A percentile compares a stretch with the other conserved stretches of the same genome.
Conservation (phyloP, 768 basidiomycete species). For the Pleurotus sapidus region DNA sequence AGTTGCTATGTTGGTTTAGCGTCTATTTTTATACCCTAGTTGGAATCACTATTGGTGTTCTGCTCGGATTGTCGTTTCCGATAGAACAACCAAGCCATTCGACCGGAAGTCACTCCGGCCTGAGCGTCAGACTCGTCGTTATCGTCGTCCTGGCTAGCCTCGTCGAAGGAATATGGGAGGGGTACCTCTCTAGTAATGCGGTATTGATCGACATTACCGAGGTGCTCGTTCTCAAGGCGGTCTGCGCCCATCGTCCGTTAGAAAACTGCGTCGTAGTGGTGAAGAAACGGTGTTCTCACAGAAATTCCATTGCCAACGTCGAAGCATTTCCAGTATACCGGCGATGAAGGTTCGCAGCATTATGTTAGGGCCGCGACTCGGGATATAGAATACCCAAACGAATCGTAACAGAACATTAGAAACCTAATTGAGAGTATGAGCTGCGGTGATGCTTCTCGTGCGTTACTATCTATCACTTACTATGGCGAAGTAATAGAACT, state of each 20-base stretch:
- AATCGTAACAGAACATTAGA: slow-evolving; percentile 77
- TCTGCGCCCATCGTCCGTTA: slow-evolving; percentile 65
- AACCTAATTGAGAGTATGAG: slow-evolving; percentile 37
- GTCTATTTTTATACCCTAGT: not conserved
- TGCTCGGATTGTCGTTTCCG: not conserved
- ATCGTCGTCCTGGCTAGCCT: slow-evolving; percentile 44
- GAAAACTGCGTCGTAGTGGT: not conserved
- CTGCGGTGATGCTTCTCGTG: not conserved
- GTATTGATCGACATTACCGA: slow-evolving; percentile 92
- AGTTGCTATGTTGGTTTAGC: not conserved
- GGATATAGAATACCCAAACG: slow-evolving; percentile 79
- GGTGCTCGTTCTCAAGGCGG: slow-evolving; percentile 87
- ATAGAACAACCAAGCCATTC: not conserved
- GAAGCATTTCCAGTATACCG: slow-evolving; percentile 70
- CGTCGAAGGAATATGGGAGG: slow-evolving; percentile 70
- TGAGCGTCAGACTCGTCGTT: slow-evolving; percentile 37
- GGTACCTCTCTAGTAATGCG: slow-evolving; percentile 85
- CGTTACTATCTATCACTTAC: slow-evolving; percentile 33
- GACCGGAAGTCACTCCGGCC: slow-evolving; percentile 2
- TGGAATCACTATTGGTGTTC: not conserved
- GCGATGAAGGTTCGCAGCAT: slow-evolving; percentile 63
- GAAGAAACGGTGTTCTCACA: slow-evolving; percentile 44
- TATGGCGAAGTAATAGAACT: slow-evolving; percentile 80
- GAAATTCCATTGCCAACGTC: slow-evolving; percentile 92
- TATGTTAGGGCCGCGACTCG: slow-evolving; percentile 41